A percentile compares a stretch with the other conserved stretches of the same genome.
Conservation (phyloP, 345 rosid genomes). For the Bruguiera parviflora region DNA sequence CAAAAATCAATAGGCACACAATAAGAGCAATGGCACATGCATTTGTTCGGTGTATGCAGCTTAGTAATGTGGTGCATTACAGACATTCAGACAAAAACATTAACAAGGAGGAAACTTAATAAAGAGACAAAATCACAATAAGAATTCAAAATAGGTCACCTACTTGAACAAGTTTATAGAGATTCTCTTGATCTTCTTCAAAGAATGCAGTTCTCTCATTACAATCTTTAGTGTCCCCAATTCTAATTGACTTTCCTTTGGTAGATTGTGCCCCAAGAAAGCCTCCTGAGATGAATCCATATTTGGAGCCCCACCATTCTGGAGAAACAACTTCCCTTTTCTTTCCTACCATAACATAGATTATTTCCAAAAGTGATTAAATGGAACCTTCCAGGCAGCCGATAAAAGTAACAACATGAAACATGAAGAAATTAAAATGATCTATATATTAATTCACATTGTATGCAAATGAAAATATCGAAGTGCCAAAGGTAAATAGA, state of each 20-base stretch:
- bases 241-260: slow-evolving; percentile 41
- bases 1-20: not conserved
- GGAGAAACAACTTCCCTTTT: slow-evolving; percentile 40
- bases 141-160: slow-evolving; percentile 12
- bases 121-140: not conserved
- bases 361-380: slow-evolving; percentile 8
- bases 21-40: not conserved
- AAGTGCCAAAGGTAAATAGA: not conserved
- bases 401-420: not conserved
- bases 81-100: not conserved
- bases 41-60: not conserved
- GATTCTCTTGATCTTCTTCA: slow-evolving; percentile 98
- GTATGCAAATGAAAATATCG: not conserved
- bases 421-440: not conserved
- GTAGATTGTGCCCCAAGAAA: slow-evolving; percentile 70
- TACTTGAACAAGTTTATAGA: slow-evolving; percentile 92
- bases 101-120: too few species aligned
- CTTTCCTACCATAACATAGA: slow-evolving; percentile 40
- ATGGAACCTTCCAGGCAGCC: not conserved
- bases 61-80: not conserved
- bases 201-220: slow-evolving; percentile 56
- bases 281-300: slow-evolving; percentile 90
- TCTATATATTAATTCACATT: not conserved
- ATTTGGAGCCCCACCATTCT: slow-evolving; percentile 92
- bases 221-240: slow-evolving; percentile 29